Evolutionary conservation across 192 early-diverging fungal species (phyloP).

Genomic region (Gamsiella multidivaricata): DNA sequence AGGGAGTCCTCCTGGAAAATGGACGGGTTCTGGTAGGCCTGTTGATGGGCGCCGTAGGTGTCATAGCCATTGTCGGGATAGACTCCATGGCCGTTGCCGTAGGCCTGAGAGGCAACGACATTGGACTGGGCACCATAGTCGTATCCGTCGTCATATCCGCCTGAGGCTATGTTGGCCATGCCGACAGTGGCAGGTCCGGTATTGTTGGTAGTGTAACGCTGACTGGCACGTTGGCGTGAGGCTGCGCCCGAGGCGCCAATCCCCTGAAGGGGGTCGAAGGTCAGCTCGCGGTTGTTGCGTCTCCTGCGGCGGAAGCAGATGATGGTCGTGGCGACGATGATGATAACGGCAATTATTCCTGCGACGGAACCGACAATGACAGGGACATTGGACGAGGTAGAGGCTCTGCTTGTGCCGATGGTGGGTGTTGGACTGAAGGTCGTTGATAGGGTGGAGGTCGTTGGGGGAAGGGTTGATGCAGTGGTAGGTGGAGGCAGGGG

Average conservation of each 20-base stretch:
- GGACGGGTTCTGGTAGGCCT: slow-evolving; percentile 38
- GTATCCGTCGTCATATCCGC: slow-evolving; percentile 33
- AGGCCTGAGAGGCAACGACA: not conserved
- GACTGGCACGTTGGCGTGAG: slow-evolving; percentile 11
- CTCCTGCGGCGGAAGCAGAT: slow-evolving; percentile 42
- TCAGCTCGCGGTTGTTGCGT: slow-evolving; percentile 32
- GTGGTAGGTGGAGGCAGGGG: not conserved
- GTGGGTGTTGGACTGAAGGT: not conserved
- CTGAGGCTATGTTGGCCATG: slow-evolving; percentile 7
- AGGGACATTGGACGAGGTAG: slow-evolving; percentile 20
- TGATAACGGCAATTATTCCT: slow-evolving; percentile 26
- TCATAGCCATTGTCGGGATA: slow-evolving; percentile 37
- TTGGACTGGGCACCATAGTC: slow-evolving; percentile 18
- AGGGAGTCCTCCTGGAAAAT: slow-evolving; percentile 50
- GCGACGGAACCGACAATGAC: slow-evolving; percentile 39
- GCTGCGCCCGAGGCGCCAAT: slow-evolving; percentile 13
- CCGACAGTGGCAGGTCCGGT: not conserved
- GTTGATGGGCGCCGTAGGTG: slow-evolving; percentile 27
- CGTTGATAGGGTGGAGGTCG: not conserved
- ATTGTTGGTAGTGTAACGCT: slow-evolving; percentile 11
- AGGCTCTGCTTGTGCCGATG: not conserved
- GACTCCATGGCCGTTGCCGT: not conserved
- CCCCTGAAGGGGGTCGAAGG: slow-evolving; percentile 43
- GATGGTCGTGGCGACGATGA: slow-evolving; percentile 35
- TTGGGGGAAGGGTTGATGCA: too few relatives aligned